Conservation (phyloP, 2,329 filamentous ascomycete genomes). For the Epichloe coenophiala region DNA sequence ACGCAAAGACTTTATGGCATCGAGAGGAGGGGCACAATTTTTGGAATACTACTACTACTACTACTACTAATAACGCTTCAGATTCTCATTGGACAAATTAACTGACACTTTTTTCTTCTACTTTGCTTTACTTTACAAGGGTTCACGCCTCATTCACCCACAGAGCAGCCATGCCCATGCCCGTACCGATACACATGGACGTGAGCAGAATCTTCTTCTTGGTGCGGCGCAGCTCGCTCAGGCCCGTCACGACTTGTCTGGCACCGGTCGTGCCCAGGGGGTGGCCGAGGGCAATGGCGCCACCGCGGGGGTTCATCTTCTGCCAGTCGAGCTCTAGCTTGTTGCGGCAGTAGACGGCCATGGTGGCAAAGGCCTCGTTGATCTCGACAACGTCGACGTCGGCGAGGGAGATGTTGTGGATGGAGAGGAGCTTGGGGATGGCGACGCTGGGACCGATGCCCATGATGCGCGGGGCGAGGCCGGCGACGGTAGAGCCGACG, state of each 20-base stretch:
- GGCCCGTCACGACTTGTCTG: slow-evolving; percentile 74
- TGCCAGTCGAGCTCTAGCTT: slow-evolving; percentile 54
- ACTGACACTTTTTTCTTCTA: no score
- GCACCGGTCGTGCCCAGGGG: slow-evolving; percentile 73
- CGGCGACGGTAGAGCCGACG: slow-evolving; percentile 79
- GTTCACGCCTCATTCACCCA: slow-evolving; percentile 42
- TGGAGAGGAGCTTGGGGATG: slow-evolving; percentile 69
- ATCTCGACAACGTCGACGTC: slow-evolving; percentile 87
- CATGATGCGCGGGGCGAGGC: slow-evolving; percentile 90
- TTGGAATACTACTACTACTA: no score
- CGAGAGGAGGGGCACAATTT: no score
- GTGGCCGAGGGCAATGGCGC: slow-evolving; percentile 73
- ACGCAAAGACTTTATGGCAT: no score
- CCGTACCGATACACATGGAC: slow-evolving; percentile 73
- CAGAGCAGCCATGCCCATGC: slow-evolving; percentile 54
- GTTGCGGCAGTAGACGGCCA: slow-evolving; percentile 88
- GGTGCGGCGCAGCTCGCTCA: slow-evolving; percentile 70
- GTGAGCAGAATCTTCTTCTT: slow-evolving; percentile 88
- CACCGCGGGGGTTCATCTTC: slow-evolving; percentile 75
- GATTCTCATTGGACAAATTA: not conserved
- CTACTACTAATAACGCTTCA: not conserved
- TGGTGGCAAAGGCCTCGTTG: slow-evolving; percentile 96
- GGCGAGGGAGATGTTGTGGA: slow-evolving; percentile 63
- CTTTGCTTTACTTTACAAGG: not conserved
- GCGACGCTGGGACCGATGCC: slow-evolving; percentile 71